Percentiles rank a stretch among this genome's conserved stretches.
phyloP scores from a whole-genome alignment of 2,329 filamentous ascomycete genomes.

The Apiospora sp. region DNA sequence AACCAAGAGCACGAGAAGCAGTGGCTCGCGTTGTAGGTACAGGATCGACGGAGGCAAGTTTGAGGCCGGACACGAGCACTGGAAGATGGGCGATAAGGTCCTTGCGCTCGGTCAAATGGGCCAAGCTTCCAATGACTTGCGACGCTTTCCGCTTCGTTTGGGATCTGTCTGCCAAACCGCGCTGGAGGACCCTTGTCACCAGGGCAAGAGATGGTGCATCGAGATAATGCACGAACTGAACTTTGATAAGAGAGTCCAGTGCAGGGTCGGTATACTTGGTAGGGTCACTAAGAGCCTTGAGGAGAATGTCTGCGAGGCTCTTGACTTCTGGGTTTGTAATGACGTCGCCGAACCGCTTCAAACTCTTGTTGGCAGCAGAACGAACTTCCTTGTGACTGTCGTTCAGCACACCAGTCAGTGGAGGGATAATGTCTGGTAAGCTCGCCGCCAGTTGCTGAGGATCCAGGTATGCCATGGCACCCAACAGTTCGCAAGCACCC shows the following conservation, averaged over 20 bases:
- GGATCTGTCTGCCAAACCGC: constrained; percentile 88
- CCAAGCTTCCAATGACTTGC: constrained; percentile 97
- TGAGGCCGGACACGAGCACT: constrained; percentile 88
- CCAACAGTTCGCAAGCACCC: constrained; percentile 93
- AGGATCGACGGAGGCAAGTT: constrained; percentile 89
- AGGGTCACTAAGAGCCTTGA: constrained; percentile 96
- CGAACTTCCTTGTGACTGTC: constrained; percentile 99
- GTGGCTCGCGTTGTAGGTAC: constrained; percentile 96
- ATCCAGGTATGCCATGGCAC: constrained; percentile 98
- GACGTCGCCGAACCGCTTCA: constrained; percentile 98
- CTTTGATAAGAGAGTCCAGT: constrained; percentile 91
- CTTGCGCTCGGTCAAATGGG: constrained; percentile 95
- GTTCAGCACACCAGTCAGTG: constrained; percentile 90
- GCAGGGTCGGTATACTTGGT: constrained; percentile 97
- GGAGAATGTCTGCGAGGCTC: constrained; percentile 85
- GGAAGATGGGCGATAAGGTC: constrained; percentile 91
- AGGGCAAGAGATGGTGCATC: constrained; percentile 95
- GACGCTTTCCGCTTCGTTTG: constrained; percentile 95
- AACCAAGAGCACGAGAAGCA: constrained; percentile 93
- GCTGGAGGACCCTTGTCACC: constrained; percentile 93
- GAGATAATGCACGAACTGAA: constrained; percentile 98
- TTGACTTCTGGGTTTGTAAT: constrained; percentile 98
- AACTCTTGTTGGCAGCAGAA: constrained; percentile 87
- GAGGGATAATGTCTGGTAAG: constrained; percentile 95
- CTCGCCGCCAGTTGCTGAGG: constrained; percentile 92